Evolutionary conservation across 2,329 filamentous ascomycete species (phyloP).

Genomic region (Bipolaris sorokiniana): DNA sequence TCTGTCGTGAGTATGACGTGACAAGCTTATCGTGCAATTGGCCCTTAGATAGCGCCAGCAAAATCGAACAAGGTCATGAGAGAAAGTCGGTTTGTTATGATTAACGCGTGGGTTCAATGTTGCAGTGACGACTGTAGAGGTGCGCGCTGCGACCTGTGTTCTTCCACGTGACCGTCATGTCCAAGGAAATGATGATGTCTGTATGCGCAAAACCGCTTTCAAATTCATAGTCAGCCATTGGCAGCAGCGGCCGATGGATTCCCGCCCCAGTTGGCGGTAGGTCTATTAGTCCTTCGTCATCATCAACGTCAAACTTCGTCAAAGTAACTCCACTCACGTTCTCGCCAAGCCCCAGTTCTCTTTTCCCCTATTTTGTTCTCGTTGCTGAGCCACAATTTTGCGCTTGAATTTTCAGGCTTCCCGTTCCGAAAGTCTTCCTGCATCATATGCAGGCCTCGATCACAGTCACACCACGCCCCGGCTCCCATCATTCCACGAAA

Average conservation of each 20-base stretch:
- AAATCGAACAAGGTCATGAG: not conserved
- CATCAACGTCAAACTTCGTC: not conserved
- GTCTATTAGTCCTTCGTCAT: not conserved
- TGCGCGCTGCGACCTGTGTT: not conserved
- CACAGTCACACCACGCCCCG: conserved; percentile 8
- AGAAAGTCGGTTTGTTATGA: not conserved
- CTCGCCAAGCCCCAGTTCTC: conserved; percentile 12
- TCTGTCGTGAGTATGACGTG: not conserved
- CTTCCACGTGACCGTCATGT: not conserved
- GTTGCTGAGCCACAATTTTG: not conserved
- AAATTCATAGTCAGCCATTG: not conserved
- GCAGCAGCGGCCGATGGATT: not conserved
- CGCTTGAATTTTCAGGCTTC: not conserved
- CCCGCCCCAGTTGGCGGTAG: not conserved
- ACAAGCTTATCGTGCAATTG: not conserved
- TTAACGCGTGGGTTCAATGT: not conserved
- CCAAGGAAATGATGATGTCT: not conserved
- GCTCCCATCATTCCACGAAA: conserved; percentile 13
- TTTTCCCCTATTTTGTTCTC: not conserved
- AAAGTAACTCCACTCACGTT: conserved; percentile 5
- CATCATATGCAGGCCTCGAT: conserved; percentile 1
- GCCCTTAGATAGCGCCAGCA: not conserved
- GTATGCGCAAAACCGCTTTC: not conserved
- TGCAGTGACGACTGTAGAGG: not conserved
- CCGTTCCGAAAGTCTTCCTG: conserved; percentile 4